Evolutionary conservation across 2,329 filamentous ascomycete species (phyloP).

Genomic region (Colletotrichum scovillei): DNA sequence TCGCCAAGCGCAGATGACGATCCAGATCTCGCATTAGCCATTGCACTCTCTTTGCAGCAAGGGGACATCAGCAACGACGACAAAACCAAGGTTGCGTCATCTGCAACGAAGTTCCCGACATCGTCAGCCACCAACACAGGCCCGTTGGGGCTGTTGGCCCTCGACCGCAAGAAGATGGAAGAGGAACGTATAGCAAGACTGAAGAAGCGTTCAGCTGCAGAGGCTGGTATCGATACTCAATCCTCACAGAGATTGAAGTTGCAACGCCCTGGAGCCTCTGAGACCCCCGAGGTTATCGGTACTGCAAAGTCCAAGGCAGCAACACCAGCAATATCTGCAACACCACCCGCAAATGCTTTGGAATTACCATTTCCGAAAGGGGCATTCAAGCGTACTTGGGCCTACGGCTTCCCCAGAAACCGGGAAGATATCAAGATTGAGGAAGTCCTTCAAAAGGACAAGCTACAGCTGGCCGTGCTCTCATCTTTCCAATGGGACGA

Average conservation of each 20-base stretch:
- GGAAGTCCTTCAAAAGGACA: conserved; percentile 80
- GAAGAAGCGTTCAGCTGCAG: conserved; percentile 60
- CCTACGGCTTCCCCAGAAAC: conserved; percentile 67
- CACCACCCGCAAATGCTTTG: neutral
- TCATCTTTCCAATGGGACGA: conserved; percentile 91
- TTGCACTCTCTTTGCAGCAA: conserved; percentile 65
- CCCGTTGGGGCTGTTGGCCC: conserved; percentile 56
- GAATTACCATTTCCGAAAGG: conserved; percentile 65
- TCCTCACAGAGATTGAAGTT: conserved; percentile 36
- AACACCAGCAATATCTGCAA: neutral
- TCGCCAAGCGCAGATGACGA: conserved; percentile 58
- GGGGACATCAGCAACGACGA: conserved; percentile 24
- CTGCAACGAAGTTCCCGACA: neutral
- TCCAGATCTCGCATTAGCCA: conserved; percentile 69
- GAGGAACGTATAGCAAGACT: conserved; percentile 80
- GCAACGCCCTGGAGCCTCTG: conserved; percentile 8
- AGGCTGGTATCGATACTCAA: conserved; percentile 30
- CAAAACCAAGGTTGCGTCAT: neutral
- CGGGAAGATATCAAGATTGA: conserved; percentile 87
- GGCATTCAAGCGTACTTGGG: conserved; percentile 85
- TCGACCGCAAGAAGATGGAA: conserved; percentile 89
- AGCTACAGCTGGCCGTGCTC: conserved; percentile 81
- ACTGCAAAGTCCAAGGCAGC: neutral
- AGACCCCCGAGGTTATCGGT: neutral
- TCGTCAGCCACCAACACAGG: conserved; percentile 21